phyloP scores from a whole-genome alignment of 1,139 yeast species.

The Candida labiduridarum region DNA sequence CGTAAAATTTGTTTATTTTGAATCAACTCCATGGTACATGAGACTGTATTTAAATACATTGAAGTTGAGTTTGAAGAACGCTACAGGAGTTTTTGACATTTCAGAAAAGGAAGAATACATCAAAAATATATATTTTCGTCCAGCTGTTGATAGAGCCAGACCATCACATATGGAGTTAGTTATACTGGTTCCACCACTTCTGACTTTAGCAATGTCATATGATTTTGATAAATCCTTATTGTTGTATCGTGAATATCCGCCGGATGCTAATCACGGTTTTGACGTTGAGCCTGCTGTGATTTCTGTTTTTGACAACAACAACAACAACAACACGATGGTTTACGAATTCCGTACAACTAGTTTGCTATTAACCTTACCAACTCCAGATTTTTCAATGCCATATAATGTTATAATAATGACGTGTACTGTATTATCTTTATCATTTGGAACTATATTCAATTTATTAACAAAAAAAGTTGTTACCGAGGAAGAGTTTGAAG shows the following conservation, averaged over 20 bases:
- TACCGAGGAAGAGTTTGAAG: conserved; percentile 75
- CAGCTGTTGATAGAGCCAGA: conserved; percentile 77
- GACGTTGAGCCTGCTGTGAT: conserved; percentile 89
- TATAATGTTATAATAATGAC: conserved; percentile 94
- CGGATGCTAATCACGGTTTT: conserved; percentile 98
- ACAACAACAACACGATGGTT: conserved; percentile 20
- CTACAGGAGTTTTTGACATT: conserved; percentile 23
- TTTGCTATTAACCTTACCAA: conserved; percentile 80
- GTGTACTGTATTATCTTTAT: conserved; percentile 89
- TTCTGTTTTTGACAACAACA: conserved; percentile 44
- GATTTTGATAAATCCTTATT: conserved; percentile 87
- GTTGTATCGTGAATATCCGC: conserved; percentile 91
- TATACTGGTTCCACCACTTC: conserved; percentile 63
- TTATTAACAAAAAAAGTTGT: conserved; percentile 74
- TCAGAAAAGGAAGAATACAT: conserved; percentile 27
- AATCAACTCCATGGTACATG: conserved; percentile 93
- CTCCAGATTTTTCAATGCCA: conserved; percentile 99
- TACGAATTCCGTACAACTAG: conserved; percentile 83
- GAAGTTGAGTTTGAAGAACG: conserved; percentile 23
- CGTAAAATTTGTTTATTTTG: conserved; percentile 65
- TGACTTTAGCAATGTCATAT: conserved; percentile 66
- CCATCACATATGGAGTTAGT: conserved; percentile 83
- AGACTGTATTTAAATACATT: conserved; percentile 78
- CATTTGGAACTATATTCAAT: conserved; percentile 87
- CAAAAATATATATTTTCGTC: conserved; percentile 61